phyloP scores from a whole-genome alignment of 805 yeast species.

The Starmerella asiatica region DNA sequence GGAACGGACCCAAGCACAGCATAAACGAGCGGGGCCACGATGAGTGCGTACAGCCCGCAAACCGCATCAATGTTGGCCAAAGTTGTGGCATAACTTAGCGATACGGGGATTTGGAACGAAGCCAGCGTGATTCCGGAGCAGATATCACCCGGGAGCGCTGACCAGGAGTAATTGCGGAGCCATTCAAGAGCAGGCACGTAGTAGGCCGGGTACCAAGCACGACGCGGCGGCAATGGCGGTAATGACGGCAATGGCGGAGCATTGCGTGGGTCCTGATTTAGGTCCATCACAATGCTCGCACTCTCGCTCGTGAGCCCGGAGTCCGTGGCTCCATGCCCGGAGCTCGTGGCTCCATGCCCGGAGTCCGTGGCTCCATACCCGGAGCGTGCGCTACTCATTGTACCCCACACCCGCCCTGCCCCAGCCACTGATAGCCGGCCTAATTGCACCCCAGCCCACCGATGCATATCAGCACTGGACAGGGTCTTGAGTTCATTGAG shows the following conservation, averaged over 20 bases:
- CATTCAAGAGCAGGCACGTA: conserved; percentile 46
- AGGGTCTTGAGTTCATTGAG: too few relatives aligned
- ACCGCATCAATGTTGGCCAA: conserved; percentile 73
- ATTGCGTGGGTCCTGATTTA: too few relatives aligned
- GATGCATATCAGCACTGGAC: too few relatives aligned
- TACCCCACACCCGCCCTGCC: too few relatives aligned
- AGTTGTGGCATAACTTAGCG: conserved; percentile 70
- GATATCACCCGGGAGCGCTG: conserved; percentile 43
- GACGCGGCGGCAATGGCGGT: conserved; percentile 1
- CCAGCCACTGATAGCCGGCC: too few relatives aligned
- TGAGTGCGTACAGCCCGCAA: conserved; percentile 63
- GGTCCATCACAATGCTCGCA: too few relatives aligned
- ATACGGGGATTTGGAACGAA: conserved; percentile 80
- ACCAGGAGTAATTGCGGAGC: conserved; percentile 33
- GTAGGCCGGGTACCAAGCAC: conserved; percentile 32
- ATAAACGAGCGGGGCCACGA: conserved; percentile 67
- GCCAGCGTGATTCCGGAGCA: conserved; percentile 80
- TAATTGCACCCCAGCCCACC: too few relatives aligned
- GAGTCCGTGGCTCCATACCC: too few relatives aligned
- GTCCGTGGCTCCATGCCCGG: too few relatives aligned
- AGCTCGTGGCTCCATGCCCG: too few relatives aligned
- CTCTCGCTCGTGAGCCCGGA: too few relatives aligned
- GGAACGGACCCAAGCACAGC: conserved; percentile 75
- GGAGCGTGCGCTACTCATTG: too few relatives aligned
- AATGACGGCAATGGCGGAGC: background rate